Percentiles rank a stretch among this genome's conserved stretches.
phyloP scores from a whole-genome alignment of 495 filamentous ascomycete species.

The Podospora appendiculata region DNA sequence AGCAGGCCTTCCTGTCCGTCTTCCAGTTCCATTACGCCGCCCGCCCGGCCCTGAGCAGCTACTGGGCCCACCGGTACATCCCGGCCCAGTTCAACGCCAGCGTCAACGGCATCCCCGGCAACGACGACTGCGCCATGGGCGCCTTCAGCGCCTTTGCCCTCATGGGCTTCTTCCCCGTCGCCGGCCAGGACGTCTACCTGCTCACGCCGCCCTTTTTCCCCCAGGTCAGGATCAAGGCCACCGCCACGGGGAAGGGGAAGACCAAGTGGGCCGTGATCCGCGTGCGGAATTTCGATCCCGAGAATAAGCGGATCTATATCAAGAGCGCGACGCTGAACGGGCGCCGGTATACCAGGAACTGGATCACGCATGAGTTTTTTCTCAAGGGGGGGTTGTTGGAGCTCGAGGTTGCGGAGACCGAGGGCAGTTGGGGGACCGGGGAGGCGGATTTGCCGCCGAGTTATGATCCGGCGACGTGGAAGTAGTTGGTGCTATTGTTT shows the following conservation, averaged over 20 bases:
- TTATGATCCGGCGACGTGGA: constrained; percentile 3
- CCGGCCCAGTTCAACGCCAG: constrained; percentile 57
- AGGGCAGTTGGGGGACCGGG: constrained; percentile 58
- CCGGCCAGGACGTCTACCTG: constrained; percentile 67
- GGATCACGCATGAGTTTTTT: constrained; percentile 71
- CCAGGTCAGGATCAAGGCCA: constrained; percentile 46
- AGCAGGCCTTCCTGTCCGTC: constrained; percentile 63
- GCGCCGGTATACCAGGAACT: constrained; percentile 53
- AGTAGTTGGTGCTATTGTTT: too few species aligned
- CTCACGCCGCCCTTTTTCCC: constrained; percentile 60
- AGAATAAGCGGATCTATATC: constrained; percentile 49
- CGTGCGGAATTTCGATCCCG: constrained; percentile 50
- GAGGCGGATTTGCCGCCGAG: constrained; percentile 62
- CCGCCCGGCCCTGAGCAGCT: constrained; percentile 53
- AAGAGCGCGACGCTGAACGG: constrained; percentile 61
- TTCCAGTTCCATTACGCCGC: constrained; percentile 70
- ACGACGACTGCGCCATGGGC: constrained; percentile 73
- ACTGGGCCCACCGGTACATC: constrained; percentile 58
- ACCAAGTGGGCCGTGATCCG: constrained; percentile 53
- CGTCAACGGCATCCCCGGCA: constrained; percentile 58
- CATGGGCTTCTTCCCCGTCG: constrained; percentile 68
- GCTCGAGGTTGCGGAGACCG: constrained; percentile 51
- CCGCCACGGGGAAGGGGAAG: not conserved
- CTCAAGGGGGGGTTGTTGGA: constrained; percentile 56
- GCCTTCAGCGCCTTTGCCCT: constrained; percentile 61